These are phyloP conservation scores for Ambrosiella cleistominuta DNA, from an alignment of 2,329 filamentous ascomycete species.

Conservation along the genomic window DNA sequence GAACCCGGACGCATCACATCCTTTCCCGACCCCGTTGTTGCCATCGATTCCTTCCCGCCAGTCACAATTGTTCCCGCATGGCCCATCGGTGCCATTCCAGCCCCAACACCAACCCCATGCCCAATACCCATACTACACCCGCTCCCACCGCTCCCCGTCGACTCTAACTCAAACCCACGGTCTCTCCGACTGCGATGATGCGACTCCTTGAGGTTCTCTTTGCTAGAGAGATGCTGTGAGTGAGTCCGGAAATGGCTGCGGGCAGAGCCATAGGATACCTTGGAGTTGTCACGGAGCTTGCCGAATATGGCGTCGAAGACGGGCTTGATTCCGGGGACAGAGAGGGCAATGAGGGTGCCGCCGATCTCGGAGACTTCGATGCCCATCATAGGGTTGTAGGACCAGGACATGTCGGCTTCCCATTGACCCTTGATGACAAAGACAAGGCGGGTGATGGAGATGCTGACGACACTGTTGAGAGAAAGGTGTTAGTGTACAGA, in stretches of 20 bases:
- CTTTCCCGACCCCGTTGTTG: slow-evolving; percentile 15
- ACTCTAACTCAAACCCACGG: slow-evolving; percentile 10
- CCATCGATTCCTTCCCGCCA: slow-evolving; percentile 15
- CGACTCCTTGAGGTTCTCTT: slow-evolving; percentile 12
- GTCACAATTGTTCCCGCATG: slow-evolving; percentile 8
- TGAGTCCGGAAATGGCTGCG: slow-evolving; percentile 19
- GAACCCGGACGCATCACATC: slow-evolving; percentile 8
- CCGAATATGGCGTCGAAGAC: slow-evolving; percentile 23
- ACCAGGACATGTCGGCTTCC: slow-evolving; percentile 31
- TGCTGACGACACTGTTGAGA: slow-evolving; percentile 27
- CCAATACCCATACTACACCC: background rate
- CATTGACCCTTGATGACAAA: slow-evolving; percentile 31
- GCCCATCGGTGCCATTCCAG: background rate
- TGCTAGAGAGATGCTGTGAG: slow-evolving; percentile 17
- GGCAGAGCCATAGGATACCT: slow-evolving; percentile 15
- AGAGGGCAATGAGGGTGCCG: slow-evolving; percentile 31
- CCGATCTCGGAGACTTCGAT: slow-evolving; percentile 34
- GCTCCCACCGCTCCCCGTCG: slow-evolving; percentile 7
- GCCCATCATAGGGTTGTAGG: slow-evolving; percentile 31
- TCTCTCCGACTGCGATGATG: slow-evolving; percentile 6
- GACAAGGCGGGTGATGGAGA: slow-evolving; percentile 29
- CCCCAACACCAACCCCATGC: background rate
- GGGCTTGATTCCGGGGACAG: slow-evolving; percentile 32
- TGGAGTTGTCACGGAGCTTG: slow-evolving; percentile 16
- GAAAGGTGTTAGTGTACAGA: background rate